These are phyloP conservation scores for Thelonectria discophora DNA, from an alignment of 2,329 filamentous ascomycete species.

Conservation along the genomic window DNA sequence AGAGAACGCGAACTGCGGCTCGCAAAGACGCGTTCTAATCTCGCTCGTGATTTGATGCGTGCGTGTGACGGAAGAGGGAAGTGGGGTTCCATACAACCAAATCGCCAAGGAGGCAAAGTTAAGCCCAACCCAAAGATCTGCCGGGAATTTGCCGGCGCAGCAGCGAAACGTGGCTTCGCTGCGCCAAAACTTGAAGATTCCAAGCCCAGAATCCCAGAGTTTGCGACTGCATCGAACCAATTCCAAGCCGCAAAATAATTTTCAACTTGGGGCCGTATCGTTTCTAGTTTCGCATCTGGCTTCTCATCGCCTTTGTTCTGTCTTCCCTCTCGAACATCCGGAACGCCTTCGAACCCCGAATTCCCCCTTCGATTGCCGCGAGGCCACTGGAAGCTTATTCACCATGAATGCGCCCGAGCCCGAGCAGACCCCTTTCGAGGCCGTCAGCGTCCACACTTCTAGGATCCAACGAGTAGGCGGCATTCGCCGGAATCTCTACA, in stretches of 20 bases:
- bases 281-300: conserved; percentile 12
- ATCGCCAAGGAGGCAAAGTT: conserved; percentile 9
- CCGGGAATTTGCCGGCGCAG: conserved; percentile 26
- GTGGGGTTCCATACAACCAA: conserved; percentile 19
- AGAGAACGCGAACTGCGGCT: conserved; percentile 5
- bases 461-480: conserved; percentile 73
- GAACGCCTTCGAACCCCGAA: neutral
- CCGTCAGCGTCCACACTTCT: conserved; percentile 86
- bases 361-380: conserved; percentile 15
- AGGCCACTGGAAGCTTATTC: conserved; percentile 24
- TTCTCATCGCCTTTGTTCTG: conserved; percentile 7
- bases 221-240: conserved; percentile 24
- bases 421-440: conserved; percentile 90
- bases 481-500: conserved; percentile 16
- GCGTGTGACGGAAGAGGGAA: too few species aligned
- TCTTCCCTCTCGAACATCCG: neutral
- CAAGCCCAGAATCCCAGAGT: conserved; percentile 7
- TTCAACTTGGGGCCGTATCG: conserved; percentile 6
- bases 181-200: conserved; percentile 7
- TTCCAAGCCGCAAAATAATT: conserved; percentile 10
- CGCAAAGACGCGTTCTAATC: conserved; percentile 1
- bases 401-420: conserved; percentile 87
- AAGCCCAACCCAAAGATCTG: too few species aligned
- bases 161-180: conserved; percentile 28
- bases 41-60: conserved; percentile 1